Percentiles rank a stretch among this genome's conserved stretches.
Conservation (phyloP, 2,329 filamentous ascomycete species). For the Pestalotiopsis fici region DNA sequence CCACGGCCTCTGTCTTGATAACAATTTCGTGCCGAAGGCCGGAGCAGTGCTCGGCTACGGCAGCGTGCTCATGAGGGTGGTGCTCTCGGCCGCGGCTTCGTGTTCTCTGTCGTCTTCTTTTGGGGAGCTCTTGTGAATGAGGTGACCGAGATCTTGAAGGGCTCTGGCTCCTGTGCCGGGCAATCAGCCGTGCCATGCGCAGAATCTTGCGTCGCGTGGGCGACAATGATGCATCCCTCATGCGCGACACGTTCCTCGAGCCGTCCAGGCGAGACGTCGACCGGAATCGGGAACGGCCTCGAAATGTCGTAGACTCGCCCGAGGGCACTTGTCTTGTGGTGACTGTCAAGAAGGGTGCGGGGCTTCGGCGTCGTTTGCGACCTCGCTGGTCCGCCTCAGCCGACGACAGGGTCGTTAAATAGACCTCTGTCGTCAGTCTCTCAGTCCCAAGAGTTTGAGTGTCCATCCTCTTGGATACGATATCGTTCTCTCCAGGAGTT, state of each 20-base stretch:
- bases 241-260: conserved; percentile 26
- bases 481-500: background rate
- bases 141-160: conserved; percentile 37
- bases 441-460: conserved; percentile 20
- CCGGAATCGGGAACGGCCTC: conserved; percentile 40
- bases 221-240: conserved; percentile 31
- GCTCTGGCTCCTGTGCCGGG: conserved; percentile 43
- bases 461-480: conserved; percentile 19
- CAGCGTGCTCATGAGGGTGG: conserved; percentile 14
- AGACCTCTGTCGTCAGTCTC: conserved; percentile 22
- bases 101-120: conserved; percentile 37
- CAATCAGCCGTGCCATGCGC: conserved; percentile 37
- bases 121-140: conserved; percentile 21
- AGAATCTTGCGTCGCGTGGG: conserved; percentile 43
- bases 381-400: conserved; percentile 34
- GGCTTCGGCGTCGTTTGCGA: conserved; percentile 36
- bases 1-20: conserved; percentile 14
- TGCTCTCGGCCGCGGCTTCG: conserved; percentile 34
- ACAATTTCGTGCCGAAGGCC: conserved; percentile 26
- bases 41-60: conserved; percentile 16
- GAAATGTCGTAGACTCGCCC: conserved; percentile 38
- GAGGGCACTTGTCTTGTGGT: conserved; percentile 29
- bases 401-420: conserved; percentile 23
- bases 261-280: conserved; percentile 33
- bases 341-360: conserved; percentile 23